phyloP scores from a whole-genome alignment of 176 grass and related monocot species.

The Triticum monococcum region DNA sequence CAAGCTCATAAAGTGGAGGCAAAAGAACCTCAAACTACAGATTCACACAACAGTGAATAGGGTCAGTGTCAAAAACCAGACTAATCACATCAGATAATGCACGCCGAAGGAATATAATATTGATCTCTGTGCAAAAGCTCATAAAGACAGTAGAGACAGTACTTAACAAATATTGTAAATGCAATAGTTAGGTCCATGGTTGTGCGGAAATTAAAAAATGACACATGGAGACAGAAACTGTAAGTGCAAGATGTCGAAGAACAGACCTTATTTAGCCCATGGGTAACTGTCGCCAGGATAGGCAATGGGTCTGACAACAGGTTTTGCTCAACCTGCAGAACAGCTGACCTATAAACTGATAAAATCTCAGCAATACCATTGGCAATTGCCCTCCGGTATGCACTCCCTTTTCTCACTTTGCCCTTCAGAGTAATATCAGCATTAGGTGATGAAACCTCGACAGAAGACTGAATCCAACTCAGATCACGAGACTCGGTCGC shows the following conservation, averaged over 20 bases:
- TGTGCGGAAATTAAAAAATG: neutral
- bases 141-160: neutral
- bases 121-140: neutral
- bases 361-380: slow-evolving; percentile 97
- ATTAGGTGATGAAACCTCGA: slow-evolving; percentile 46
- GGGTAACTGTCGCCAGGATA: slow-evolving; percentile 76
- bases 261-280: slow-evolving; percentile 82
- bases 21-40: slow-evolving; percentile 88
- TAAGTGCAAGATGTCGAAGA: neutral
- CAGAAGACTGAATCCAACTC: slow-evolving; percentile 70
- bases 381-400: slow-evolving; percentile 80
- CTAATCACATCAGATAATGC: neutral
- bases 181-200: neutral
- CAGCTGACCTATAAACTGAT: slow-evolving; percentile 87
- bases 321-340: slow-evolving; percentile 96
- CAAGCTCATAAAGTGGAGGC: slow-evolving; percentile 72
- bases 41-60: neutral
- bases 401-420: slow-evolving; percentile 69
- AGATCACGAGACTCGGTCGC: slow-evolving; percentile 75
- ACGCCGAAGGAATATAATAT: slow-evolving; percentile 7
- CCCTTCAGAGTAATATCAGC: slow-evolving; percentile 35
- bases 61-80: slow-evolving; percentile 14
- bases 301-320: slow-evolving; percentile 85
- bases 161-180: slow-evolving; percentile 10
- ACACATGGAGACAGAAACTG: neutral